These are phyloP conservation scores for Citrullus mucosospermus DNA, from an alignment of 306 rosid species.

Conservation along the genomic window DNA sequence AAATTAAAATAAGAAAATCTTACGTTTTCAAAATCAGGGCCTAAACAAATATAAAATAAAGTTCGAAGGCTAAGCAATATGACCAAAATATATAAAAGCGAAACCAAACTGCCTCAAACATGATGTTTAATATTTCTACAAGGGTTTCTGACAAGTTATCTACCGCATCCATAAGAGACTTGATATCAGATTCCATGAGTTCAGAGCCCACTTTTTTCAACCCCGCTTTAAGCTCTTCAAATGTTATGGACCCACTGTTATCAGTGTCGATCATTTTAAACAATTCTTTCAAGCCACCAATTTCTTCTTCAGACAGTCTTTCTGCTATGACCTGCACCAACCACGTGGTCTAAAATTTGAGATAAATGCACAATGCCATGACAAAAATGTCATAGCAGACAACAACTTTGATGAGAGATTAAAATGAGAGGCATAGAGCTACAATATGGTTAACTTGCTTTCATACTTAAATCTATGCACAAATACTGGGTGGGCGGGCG, in stretches of 20 bases:
- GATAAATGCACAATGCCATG: neutral
- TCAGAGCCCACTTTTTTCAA: constrained; percentile 67
- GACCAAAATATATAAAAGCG: neutral
- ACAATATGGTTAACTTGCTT: neutral
- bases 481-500: neutral
- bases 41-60: neutral
- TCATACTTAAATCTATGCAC: neutral
- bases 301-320: constrained; percentile 88
- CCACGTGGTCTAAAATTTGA: neutral
- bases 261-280: constrained; percentile 83
- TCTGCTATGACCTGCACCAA: constrained; percentile 70
- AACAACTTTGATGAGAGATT: neutral
- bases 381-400: neutral
- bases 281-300: constrained; percentile 80
- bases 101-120: neutral
- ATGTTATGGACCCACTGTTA: constrained; percentile 73
- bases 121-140: neutral
- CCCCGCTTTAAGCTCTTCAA: constrained; percentile 77
- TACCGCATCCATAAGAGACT: constrained; percentile 84
- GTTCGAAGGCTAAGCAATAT: neutral
- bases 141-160: constrained; percentile 18
- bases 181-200: constrained; percentile 77
- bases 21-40: neutral
- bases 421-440: neutral
- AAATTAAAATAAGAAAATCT: neutral